Base-by-base conservation (phyloP, 2,329 filamentous ascomycete genomes). In the Tolypocladium paradoxum region DNA sequence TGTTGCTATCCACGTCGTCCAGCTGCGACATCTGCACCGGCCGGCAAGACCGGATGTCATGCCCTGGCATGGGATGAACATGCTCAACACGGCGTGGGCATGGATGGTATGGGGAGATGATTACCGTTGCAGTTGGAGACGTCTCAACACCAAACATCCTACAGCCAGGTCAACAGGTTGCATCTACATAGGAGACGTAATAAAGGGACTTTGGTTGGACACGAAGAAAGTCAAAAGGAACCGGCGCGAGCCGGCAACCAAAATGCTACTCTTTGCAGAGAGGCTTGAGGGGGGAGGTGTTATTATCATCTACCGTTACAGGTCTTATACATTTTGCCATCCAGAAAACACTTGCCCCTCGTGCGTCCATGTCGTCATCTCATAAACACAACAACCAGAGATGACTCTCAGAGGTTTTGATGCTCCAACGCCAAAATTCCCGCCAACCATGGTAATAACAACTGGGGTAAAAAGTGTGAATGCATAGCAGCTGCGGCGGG, bases 201-300 rank as follows among this genome's bases (percentile, higher is more conserved):
- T 2, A 2, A 6, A 20, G 9, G 20, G 9, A 18, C 22, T 27
- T 18, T 43, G 38, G 12, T 31, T 29, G 43, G 2, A 46, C 35
- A 36, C 35, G 18, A n/a, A 16, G 3, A 31, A n/a, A 12, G 16
- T 18, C 24, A 46, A n/a, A 33, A 33, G 33, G 43, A 4, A 20
- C 36, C n/a, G 16, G 16, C 6, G 16, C 35, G 35, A 36, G 16
- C 37, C 3, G 43, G 20, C 24, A 29, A 11, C 14, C 22, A 5
- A n/a, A 29, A 8, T 45, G 24, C 4, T n/a, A 45, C 14, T 29
- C 24, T 29, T 27, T 24, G n/a, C 37, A 24, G 11, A 45, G 48
- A 29, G 16, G n/a, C 24, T 64, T 75, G 78, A 81, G 78, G 72
- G 77, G 77, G 74, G 78, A 81, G 74, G 70, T 76, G 69, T 69